Percentiles rank a stretch among this genome's conserved stretches.
phyloP scores from a whole-genome alignment of 305 asterid genomes.

The Caryopteris hybrid region DNA sequence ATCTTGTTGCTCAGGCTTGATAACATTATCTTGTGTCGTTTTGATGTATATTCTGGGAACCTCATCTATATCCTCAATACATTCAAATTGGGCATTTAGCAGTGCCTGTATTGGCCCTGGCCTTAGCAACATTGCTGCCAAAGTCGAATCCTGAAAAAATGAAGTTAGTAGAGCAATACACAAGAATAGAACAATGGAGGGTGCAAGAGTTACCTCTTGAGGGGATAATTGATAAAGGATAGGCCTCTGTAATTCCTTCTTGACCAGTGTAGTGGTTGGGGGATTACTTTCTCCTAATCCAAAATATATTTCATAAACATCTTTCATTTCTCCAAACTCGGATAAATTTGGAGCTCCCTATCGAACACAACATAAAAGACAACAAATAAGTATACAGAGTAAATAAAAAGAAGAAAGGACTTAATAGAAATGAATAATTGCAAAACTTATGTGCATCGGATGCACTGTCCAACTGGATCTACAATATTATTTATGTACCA shows the following conservation, averaged over 20 bases:
- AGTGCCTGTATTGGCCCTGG: constrained; percentile 70
- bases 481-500: too few relatives aligned
- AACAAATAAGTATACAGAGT: too few relatives aligned
- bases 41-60: constrained; percentile 58
- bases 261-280: constrained; percentile 45
- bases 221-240: constrained; percentile 58
- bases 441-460: too few relatives aligned
- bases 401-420: too few relatives aligned
- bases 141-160: constrained; percentile 53
- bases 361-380: too few relatives aligned
- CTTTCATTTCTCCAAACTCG: constrained; percentile 38
- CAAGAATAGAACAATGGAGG: too few relatives aligned
- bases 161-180: too few relatives aligned
- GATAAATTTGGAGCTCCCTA: constrained; percentile 73
- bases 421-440: too few relatives aligned
- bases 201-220: constrained; percentile 49
- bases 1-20: constrained; percentile 61
- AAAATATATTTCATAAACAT: constrained; percentile 39
- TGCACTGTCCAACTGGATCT: too few relatives aligned
- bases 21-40: constrained; percentile 39
- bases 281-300: constrained; percentile 55
- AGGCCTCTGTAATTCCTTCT: constrained; percentile 42
- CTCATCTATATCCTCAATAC: constrained; percentile 23
- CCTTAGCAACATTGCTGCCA: constrained; percentile 55
- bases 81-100: constrained; percentile 28